These are phyloP conservation scores for Rhizopus stolonifer DNA, from an alignment of 371 early-diverging fungal genomes.

Conservation along the genomic window DNA sequence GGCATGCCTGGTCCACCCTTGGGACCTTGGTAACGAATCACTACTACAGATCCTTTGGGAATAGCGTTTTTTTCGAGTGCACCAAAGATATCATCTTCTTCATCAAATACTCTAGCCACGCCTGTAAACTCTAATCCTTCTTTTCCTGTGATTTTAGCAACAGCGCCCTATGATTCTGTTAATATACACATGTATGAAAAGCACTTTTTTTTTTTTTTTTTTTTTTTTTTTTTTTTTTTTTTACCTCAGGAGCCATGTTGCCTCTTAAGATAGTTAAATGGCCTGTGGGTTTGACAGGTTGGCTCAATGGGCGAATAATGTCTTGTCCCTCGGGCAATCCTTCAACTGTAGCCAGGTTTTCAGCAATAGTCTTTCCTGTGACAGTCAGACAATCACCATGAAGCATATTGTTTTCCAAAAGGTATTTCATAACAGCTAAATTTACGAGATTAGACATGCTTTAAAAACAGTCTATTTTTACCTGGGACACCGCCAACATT, in stretches of 20 bases:
- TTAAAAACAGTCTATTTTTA: too few species aligned
- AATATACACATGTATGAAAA: too few species aligned
- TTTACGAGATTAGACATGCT: neutral
- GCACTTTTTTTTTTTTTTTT: too few species aligned
- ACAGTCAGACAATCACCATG: constrained; percentile 89
- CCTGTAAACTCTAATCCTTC: constrained; percentile 91
- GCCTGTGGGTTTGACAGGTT: constrained; percentile 78
- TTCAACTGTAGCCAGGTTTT: constrained; percentile 79
- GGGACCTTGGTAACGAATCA: constrained; percentile 87
- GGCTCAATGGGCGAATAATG: constrained; percentile 62
- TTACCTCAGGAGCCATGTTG: constrained; percentile 75
- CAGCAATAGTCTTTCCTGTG: constrained; percentile 90
- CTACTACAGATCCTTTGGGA: constrained; percentile 77
- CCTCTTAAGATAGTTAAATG: constrained; percentile 80
- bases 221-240: constrained; percentile 35
- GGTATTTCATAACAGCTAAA: constrained; percentile 76
- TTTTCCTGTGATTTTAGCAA: constrained; percentile 98
- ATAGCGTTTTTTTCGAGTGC: constrained; percentile 75
- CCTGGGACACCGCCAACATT: constrained; percentile 89
- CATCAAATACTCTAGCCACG: constrained; percentile 85
- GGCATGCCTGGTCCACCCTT: constrained; percentile 94
- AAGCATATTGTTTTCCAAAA: constrained; percentile 74
- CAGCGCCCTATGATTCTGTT: constrained; percentile 54
- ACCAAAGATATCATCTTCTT: constrained; percentile 85
- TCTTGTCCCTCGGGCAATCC: constrained; percentile 66